A percentile compares a stretch with the other conserved stretches of the same genome.
These are phyloP conservation scores for Barnettozyma salicaria DNA, from an alignment of 805 yeast genomes.

Conservation along the genomic window DNA sequence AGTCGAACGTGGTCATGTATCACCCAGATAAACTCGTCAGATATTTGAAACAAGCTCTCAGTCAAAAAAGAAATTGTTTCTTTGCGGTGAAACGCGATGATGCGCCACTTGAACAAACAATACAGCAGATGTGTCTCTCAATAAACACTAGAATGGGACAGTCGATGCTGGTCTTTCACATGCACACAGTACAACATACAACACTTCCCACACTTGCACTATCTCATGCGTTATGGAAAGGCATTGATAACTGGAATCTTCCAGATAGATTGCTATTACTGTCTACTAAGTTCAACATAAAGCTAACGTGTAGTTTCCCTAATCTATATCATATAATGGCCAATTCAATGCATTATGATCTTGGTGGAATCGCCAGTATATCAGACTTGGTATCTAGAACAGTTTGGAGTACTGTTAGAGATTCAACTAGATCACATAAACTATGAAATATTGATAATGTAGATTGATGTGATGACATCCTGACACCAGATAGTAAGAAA, in stretches of 20 bases:
- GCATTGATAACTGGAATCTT: conserved; percentile 6
- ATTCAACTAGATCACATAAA: not conserved
- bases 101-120: not conserved
- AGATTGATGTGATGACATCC: no score
- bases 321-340: not conserved
- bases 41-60: conserved; percentile 3
- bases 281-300: no score
- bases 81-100: not conserved
- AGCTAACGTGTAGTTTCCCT: no score
- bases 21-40: conserved; percentile 5
- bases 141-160: not conserved
- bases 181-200: not conserved
- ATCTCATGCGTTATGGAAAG: conserved; percentile 5
- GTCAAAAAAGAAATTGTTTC: not conserved
- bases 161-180: conserved; percentile 1
- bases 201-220: not conserved
- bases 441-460: no score
- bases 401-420: not conserved
- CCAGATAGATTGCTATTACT: conserved; percentile 1
- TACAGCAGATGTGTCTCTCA: not conserved
- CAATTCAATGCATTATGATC: conserved; percentile 4
- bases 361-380: not conserved
- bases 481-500: no score
- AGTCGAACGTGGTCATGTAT: conserved; percentile 7
- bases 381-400: not conserved